These are phyloP conservation scores for Hypoxylon sp. DNA, from an alignment of 2,329 filamentous ascomycete genomes.

Conservation along the genomic window DNA sequence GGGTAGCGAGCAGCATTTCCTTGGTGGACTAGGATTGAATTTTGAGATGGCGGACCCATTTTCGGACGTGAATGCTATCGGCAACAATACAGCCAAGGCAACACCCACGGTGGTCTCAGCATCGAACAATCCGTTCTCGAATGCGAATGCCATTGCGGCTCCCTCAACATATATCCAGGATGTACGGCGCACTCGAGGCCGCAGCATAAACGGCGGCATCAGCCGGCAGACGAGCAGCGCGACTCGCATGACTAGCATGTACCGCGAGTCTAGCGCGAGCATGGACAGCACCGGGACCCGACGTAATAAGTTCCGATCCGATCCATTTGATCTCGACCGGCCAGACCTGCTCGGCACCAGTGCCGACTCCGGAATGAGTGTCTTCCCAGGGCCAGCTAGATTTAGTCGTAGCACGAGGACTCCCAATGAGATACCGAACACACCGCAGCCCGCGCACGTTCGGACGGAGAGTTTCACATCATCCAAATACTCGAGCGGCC, in stretches of 20 bases:
- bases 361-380: slow-evolving; percentile 36
- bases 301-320: slow-evolving; percentile 66
- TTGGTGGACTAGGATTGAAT: slow-evolving; percentile 51
- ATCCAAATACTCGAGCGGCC: slow-evolving; percentile 59
- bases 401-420: slow-evolving; percentile 35
- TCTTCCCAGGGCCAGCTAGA: slow-evolving; percentile 39
- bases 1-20: slow-evolving; percentile 52
- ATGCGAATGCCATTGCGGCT: slow-evolving; percentile 54
- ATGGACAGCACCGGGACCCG: slow-evolving; percentile 52
- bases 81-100: slow-evolving; percentile 51
- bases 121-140: slow-evolving; percentile 58
- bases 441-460: slow-evolving; percentile 47
- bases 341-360: slow-evolving; percentile 56
- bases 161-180: slow-evolving; percentile 56
- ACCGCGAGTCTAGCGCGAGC: slow-evolving; percentile 56
- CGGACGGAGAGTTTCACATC: slow-evolving; percentile 53
- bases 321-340: slow-evolving; percentile 71
- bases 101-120: slow-evolving; percentile 48
- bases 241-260: slow-evolving; percentile 50
- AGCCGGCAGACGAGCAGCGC: slow-evolving; percentile 42
- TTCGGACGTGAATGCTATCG: slow-evolving; percentile 55
- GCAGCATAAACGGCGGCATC: slow-evolving; percentile 50
- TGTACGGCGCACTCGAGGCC: slow-evolving; percentile 59
- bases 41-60: slow-evolving; percentile 55
- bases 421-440: slow-evolving; percentile 34